Evolutionary conservation across 1,139 yeast genomes (phyloP), one percentile per base, ranked within the genome.

Genomic region (Hemisphaericaspora xylofermentans): DNA sequence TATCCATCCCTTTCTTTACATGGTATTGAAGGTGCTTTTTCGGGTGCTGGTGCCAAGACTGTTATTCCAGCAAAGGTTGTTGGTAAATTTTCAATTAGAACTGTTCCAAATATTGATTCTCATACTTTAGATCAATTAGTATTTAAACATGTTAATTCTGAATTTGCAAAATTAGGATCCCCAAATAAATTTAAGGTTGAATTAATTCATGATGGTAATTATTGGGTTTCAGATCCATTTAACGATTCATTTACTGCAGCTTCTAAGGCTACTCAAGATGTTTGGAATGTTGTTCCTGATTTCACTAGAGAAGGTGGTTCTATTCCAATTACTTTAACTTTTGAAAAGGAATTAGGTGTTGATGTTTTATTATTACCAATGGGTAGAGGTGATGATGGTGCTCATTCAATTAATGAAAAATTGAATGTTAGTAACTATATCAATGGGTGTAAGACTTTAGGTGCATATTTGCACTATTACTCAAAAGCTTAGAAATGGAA

Each of bases 351-450:
- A 60, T 78, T 93, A 58, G 83, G 86, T 55, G 86, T 95, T 31
- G 84, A 83, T 51, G 98, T 91, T 27, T 75, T 93, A 50, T 74
- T 93, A 58, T 78, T 93, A 56, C 98, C 98, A 50, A 87, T 93
- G 87, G 98, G 98, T 52, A 84, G 95, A 68, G 98, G 98, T 56
- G 98, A 93, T 61, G 99, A 94, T 58, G 98, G 98, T 54, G 98
- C 99, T 39, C 99, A 94, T 64, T 88, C 97, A 22, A 88, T 93
- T 57, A 93, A 93, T 61, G 99, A 94, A 68, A 94, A 94, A 73
- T 71, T 94, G 58, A 86, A 94, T 62, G 72, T 88, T 40, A 70
- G 86, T 52, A 94, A 94, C 74, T 94, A 88, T 67, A 82, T 93
- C 54, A 86, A 88, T 60, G 99, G 99, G 48, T 83, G 87, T 59